Evolutionary conservation across 768 basidiomycete species (phyloP).

Genomic region (Podaxis carcinomalis): DNA sequence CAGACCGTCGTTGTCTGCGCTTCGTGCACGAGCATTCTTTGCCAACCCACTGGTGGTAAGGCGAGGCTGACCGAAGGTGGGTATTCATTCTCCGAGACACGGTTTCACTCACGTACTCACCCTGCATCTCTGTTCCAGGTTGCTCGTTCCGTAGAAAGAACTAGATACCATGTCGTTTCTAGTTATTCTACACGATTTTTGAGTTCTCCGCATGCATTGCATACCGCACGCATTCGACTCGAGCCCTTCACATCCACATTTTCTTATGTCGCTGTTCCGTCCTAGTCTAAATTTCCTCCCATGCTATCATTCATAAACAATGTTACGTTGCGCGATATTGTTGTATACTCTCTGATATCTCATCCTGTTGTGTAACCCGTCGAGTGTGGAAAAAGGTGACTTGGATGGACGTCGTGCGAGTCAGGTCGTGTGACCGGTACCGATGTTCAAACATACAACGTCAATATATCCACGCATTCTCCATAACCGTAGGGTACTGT

Average conservation of each 20-base stretch:
- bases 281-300: constrained; percentile 3
- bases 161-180: constrained; percentile 34
- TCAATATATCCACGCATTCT: too few species aligned
- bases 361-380: not conserved
- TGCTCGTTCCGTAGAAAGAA: constrained; percentile 98
- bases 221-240: not conserved
- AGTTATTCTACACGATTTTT: constrained; percentile 11
- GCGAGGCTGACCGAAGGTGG: constrained; percentile 96
- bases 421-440: constrained; percentile 8
- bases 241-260: not conserved
- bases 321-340: constrained; percentile 7
- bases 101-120: constrained; percentile 4
- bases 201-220: not conserved
- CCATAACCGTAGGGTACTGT: too few species aligned
- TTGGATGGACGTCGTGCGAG: not conserved
- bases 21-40: constrained; percentile 89
- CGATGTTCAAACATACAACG: not conserved
- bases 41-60: constrained; percentile 98
- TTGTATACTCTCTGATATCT: constrained; percentile 6
- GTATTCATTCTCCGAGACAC: constrained; percentile 21
- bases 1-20: constrained; percentile 95
- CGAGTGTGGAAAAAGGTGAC: not conserved
- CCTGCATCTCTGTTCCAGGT: constrained; percentile 41
- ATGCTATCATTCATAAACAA: not conserved
- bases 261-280: not conserved